Conservation (phyloP, 2,329 filamentous ascomycete species). For the Penicillium janthinellum region DNA sequence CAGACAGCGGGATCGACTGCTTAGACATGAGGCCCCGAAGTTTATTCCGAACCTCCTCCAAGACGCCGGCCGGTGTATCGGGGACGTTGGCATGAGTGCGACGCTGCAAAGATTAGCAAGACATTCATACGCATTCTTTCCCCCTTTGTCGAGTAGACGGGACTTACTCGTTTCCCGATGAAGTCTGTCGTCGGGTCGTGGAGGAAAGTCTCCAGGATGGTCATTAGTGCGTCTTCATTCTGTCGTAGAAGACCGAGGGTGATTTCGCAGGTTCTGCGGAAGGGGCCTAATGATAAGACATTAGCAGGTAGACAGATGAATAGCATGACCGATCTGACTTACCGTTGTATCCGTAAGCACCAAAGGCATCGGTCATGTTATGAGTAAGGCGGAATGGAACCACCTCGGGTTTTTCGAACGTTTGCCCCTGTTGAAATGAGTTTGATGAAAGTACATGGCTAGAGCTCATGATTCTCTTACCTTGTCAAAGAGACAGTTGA, state of each 20-base stretch:
- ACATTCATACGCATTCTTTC: neutral
- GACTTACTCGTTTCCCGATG: slow-evolving; percentile 66
- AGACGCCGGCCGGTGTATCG: slow-evolving; percentile 73
- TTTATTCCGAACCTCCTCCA: slow-evolving; percentile 87
- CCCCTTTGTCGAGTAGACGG: neutral
- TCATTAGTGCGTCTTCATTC: slow-evolving; percentile 96
- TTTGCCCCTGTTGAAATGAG: slow-evolving; percentile 62
- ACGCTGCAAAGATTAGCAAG: slow-evolving; percentile 39
- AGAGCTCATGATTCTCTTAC: slow-evolving; percentile 21
- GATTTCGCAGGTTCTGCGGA: slow-evolving; percentile 85
- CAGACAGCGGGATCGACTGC: slow-evolving; percentile 88
- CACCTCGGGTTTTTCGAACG: slow-evolving; percentile 89
- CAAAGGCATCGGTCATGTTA: slow-evolving; percentile 98
- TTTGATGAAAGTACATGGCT: neutral
- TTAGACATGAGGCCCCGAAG: slow-evolving; percentile 79
- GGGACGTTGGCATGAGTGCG: slow-evolving; percentile 57
- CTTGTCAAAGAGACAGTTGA: slow-evolving; percentile 99
- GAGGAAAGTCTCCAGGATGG: slow-evolving; percentile 93
- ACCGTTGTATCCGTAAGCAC: slow-evolving; percentile 86
- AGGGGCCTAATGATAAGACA: slow-evolving; percentile 60
- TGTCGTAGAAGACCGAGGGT: slow-evolving; percentile 81
- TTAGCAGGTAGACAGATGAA: slow-evolving; percentile 5
- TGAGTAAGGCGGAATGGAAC: slow-evolving; percentile 97
- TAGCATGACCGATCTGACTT: slow-evolving; percentile 6
- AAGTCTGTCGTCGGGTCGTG: slow-evolving; percentile 96